A percentile compares a stretch with the other conserved stretches of the same genome.
Evolutionary conservation across 2,329 filamentous ascomycete genomes (phyloP).

Genomic region (Aplosporella prunicola): DNA sequence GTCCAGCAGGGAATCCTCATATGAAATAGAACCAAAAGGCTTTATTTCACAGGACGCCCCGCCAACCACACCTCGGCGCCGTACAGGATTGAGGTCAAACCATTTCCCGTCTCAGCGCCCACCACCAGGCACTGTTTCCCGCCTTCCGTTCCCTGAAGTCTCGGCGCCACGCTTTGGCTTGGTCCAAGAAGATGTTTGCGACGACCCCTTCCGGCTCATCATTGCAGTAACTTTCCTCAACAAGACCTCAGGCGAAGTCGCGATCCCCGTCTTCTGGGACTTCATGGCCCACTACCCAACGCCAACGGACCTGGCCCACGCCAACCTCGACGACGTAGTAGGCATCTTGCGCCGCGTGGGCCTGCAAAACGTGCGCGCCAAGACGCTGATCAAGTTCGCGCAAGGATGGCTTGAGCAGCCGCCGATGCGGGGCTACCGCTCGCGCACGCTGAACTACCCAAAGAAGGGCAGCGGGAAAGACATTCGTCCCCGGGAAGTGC

Average conservation of each 20-base stretch:
- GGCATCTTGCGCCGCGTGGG: slow-evolving; percentile 20
- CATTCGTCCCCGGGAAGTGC: slow-evolving; percentile 33
- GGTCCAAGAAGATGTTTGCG: slow-evolving; percentile 69
- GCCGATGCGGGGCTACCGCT: slow-evolving; percentile 50
- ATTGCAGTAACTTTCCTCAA: slow-evolving; percentile 80
- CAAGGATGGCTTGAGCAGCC: slow-evolving; percentile 56
- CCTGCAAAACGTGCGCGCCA: slow-evolving; percentile 42
- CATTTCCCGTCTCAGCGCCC: slow-evolving; percentile 3
- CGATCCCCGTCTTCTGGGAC: slow-evolving; percentile 64
- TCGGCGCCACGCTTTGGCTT: slow-evolving; percentile 53
- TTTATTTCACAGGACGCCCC: slow-evolving; percentile 2
- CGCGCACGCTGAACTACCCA: slow-evolving; percentile 41
- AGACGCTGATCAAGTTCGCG: slow-evolving; percentile 61
- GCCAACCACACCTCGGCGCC: neutral
- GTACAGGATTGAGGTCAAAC: slow-evolving; percentile 1
- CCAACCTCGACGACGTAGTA: slow-evolving; percentile 15
- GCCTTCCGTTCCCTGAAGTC: slow-evolving; percentile 9
- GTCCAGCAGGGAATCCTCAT: slow-evolving; percentile 2
- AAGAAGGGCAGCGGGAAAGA: slow-evolving; percentile 22
- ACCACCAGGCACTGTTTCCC: slow-evolving; percentile 3
- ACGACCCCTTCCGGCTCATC: slow-evolving; percentile 69
- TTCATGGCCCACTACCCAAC: slow-evolving; percentile 62
- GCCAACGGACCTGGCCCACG: slow-evolving; percentile 47
- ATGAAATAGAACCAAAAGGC: slow-evolving; percentile 6
- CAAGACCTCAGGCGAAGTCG: slow-evolving; percentile 62